Base-by-base conservation (phyloP, 2,329 filamentous ascomycete genomes). In the Penicillium palitans region DNA sequence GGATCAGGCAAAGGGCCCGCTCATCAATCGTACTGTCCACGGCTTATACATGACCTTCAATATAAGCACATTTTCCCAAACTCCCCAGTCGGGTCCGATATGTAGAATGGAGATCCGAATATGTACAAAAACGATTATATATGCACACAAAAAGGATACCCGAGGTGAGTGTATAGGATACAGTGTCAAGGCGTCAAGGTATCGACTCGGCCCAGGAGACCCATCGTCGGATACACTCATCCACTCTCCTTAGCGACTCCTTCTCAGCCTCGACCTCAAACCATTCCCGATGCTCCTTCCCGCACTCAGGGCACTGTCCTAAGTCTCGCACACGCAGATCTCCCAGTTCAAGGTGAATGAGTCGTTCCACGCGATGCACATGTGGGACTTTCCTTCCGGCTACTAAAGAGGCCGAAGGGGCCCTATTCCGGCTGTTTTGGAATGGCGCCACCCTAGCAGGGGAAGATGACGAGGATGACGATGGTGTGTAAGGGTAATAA, bases 251-350 rank as follows among this genome's bases (percentile, higher is more conserved):
- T 3, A 98, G 82, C 0, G 88, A 90, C 29, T 87, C 82, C 63
- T 87, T 84, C 24, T 80, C 87, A 0, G 90, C 90, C 61, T 90
- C 86, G 1, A 97, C 87, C 76, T 96, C 90, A 72, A 99, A 99
- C 93, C 93, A 99, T 78, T 99, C 95, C 52, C 88, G 81, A 74
- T 99, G 95, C 67, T 91, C 88, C 69, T 87, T 87, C 2, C 92
- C 92, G 71, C 95, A 99, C 1, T 86, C 83, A 5, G 81, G 80
- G 69, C 95, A 99, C 52, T 84, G 84, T 19, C 73, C 86, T 76
- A 55, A 78, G 75, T 67, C 82, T 78, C 81, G 86, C 58, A 77
- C 87, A 74, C 74, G 78, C 65, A 81, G 76, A 41, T 81, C 81
- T 6, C 81, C 81, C n/a, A 98, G 82, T 77, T 99, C 95, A 15